Evolutionary conservation across 306 rosid genomes (phyloP).

Genomic region (Lablab purpureus): DNA sequence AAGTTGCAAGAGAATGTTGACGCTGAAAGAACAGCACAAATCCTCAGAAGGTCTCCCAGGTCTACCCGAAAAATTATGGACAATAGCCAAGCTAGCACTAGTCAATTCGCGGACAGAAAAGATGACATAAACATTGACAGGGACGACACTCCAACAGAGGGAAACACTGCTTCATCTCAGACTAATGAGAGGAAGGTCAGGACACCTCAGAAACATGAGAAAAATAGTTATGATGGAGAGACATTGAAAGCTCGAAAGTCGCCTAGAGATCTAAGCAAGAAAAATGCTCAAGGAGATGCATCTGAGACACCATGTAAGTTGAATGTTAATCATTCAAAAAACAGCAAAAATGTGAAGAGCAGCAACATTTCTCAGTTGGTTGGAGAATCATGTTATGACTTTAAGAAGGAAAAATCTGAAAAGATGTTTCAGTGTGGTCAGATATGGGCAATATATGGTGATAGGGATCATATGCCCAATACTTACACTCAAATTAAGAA

Average conservation of each 20-base stretch:
- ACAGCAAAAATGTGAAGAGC: slow-evolving; percentile 31
- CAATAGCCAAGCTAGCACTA: slow-evolving; percentile 42
- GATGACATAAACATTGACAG: slow-evolving; percentile 36
- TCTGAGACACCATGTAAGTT: slow-evolving; percentile 24
- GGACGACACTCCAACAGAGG: slow-evolving; percentile 38
- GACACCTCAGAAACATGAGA: slow-evolving; percentile 58
- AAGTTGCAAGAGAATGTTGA: slow-evolving; percentile 39
- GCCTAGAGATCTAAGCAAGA: slow-evolving; percentile 66
- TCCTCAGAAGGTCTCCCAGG: slow-evolving; percentile 60
- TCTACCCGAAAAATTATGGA: slow-evolving; percentile 35
- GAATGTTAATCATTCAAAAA: slow-evolving; percentile 47
- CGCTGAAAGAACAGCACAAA: slow-evolving; percentile 43
- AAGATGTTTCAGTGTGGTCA: slow-evolving; percentile 62
- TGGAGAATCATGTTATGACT: slow-evolving; percentile 44
- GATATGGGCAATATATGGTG: slow-evolving; percentile 75
- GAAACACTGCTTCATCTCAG: slow-evolving; percentile 43
- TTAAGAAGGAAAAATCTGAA: slow-evolving; percentile 50
- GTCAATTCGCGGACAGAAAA: slow-evolving; percentile 36
- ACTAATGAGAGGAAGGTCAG: slow-evolving; percentile 42
- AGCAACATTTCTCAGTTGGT: slow-evolving; percentile 10
- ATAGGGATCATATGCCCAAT: slow-evolving; percentile 53
- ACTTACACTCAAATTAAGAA: slow-evolving; percentile 61
- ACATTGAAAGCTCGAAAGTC: slow-evolving; percentile 58
- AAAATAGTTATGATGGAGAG: slow-evolving; percentile 43
- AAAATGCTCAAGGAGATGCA: slow-evolving; percentile 50